Conservation (phyloP, 352 stramenopile genomes). For the Peronospora tabacina region DNA sequence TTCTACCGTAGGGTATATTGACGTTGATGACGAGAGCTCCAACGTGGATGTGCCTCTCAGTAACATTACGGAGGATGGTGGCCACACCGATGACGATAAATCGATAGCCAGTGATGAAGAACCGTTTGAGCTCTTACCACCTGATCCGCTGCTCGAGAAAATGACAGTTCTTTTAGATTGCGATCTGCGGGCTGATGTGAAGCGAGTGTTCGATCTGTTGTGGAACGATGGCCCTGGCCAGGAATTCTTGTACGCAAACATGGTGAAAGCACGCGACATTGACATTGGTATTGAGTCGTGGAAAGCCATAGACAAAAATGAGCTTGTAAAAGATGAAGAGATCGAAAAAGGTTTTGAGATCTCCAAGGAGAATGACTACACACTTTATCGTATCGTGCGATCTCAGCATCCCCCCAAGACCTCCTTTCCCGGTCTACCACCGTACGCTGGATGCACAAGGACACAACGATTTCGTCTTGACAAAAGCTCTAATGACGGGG, state of each 20-base stretch:
- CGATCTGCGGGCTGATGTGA: conserved; percentile 54
- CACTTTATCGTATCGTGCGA: conserved; percentile 34
- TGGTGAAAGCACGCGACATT: conserved; percentile 59
- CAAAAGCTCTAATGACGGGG: conserved; percentile 31
- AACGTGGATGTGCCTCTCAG: conserved; percentile 17
- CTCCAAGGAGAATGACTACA: conserved; percentile 46
- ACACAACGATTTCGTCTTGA: conserved; percentile 46
- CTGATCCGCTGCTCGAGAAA: conserved; percentile 43
- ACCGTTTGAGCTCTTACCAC: conserved; percentile 47
- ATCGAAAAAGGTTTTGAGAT: conserved; percentile 37
- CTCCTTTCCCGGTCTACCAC: conserved; percentile 48
- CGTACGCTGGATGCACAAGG: conserved; percentile 41
- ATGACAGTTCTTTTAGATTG: conserved; percentile 67
- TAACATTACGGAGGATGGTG: conserved; percentile 22
- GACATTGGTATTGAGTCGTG: conserved; percentile 58
- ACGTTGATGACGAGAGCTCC: conserved; percentile 31
- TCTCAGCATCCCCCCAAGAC: conserved; percentile 57
- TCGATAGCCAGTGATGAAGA: conserved; percentile 48
- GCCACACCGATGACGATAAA: conserved; percentile 35
- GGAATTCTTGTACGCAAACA: conserved; percentile 38
- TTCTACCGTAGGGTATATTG: conserved; percentile 41
- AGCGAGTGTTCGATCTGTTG: conserved; percentile 56
- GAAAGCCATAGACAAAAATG: conserved; percentile 33
- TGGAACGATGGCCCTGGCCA: conserved; percentile 53
- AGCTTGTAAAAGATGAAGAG: conserved; percentile 13